Evolutionary conservation across 768 basidiomycete genomes (phyloP).

Genomic region (Boletales sp.): DNA sequence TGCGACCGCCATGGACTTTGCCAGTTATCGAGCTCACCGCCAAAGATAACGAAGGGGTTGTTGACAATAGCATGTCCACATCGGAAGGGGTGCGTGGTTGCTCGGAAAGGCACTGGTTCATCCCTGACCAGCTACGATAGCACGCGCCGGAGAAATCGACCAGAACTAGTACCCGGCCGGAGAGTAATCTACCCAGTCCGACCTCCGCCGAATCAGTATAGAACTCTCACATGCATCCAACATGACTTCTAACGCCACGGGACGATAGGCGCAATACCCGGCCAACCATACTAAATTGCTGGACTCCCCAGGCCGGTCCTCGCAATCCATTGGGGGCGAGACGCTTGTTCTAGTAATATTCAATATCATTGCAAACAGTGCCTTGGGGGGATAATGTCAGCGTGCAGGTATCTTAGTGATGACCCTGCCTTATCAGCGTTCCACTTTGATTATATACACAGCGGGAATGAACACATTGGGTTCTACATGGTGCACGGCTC

Average conservation of each 20-base stretch:
- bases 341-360: neutral
- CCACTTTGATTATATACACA: too few species aligned
- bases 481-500: too few species aligned
- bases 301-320: neutral
- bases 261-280: too few species aligned
- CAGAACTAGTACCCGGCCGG: neutral
- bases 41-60: neutral
- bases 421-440: too few species aligned
- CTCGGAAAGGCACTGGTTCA: neutral
- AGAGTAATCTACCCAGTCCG: neutral
- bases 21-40: conserved; percentile 4
- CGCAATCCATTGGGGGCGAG: neutral
- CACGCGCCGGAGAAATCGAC: neutral
- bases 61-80: conserved; percentile 1
- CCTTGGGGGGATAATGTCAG: too few species aligned
- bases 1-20: conserved; percentile 5
- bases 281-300: too few species aligned
- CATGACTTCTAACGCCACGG: too few species aligned
- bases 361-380: too few species aligned
- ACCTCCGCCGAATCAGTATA: neutral
- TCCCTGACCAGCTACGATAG: conserved; percentile 7
- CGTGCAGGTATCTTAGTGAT: too few species aligned
- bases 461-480: too few species aligned
- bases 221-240: too few species aligned
- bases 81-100: conserved; percentile 2